Percentiles rank a stretch among this genome's conserved stretches.
These are phyloP conservation scores for Malus sylvestris DNA, from an alignment of 306 rosid genomes.

Conservation along the genomic window DNA sequence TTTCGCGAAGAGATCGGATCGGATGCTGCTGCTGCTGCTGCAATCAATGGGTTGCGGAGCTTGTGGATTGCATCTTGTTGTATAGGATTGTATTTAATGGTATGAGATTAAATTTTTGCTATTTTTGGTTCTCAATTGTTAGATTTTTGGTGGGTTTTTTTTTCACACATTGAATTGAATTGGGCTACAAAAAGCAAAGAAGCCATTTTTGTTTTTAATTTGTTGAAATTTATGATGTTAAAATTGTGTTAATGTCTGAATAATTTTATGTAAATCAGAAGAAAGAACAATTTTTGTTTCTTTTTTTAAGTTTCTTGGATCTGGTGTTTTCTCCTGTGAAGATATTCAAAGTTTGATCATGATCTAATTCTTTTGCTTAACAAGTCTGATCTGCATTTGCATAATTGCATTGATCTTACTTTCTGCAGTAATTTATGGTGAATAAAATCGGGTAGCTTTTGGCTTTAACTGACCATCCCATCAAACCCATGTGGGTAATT, in stretches of 20 bases:
- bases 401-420: neutral
- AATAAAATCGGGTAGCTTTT: neutral
- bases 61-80: constrained; percentile 42
- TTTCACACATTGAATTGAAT: constrained; percentile 28
- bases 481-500: neutral
- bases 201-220: constrained; percentile 6
- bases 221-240: constrained; percentile 14
- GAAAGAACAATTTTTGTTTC: constrained; percentile 7
- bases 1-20: constrained; percentile 46
- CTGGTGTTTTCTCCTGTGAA: constrained; percentile 13
- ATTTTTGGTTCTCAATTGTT: constrained; percentile 38
- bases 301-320: neutral
- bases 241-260: constrained; percentile 27
- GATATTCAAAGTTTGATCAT: neutral
- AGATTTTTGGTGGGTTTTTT: constrained; percentile 14
- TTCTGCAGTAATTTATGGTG: neutral
- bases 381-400: neutral
- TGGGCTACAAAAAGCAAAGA: constrained; percentile 12
- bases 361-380: neutral
- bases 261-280: constrained; percentile 28
- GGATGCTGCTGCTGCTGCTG: constrained; percentile 16
- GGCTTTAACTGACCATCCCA: neutral
- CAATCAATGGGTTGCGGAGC: constrained; percentile 16
- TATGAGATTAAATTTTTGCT: constrained; percentile 36
- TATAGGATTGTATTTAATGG: constrained; percentile 69